These are phyloP conservation scores for Cutaneotrichosporon spelunceum DNA, from an alignment of 1,284 basidiomycete species.

Conservation along the genomic window DNA sequence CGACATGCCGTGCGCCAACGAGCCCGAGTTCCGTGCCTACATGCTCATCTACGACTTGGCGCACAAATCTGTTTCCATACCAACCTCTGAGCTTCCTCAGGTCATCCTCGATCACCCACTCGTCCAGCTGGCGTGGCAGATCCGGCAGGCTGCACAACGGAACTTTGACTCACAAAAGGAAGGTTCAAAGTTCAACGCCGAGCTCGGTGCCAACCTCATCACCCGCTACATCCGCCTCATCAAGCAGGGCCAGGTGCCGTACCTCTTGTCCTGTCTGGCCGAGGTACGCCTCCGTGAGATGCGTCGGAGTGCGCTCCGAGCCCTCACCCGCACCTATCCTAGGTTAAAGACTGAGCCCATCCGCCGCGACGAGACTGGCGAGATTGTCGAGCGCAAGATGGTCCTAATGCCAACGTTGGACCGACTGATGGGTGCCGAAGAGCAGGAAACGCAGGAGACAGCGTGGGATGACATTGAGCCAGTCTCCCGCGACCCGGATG, in stretches of 20 bases:
- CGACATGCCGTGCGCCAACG: conserved; percentile 63
- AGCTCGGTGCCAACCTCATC: conserved; percentile 59
- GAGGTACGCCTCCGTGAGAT: conserved; percentile 57
- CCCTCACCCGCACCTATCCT: conserved; percentile 54
- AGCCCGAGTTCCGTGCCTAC: conserved; percentile 94
- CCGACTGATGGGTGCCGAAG: conserved; percentile 53
- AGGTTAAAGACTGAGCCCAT: conserved; percentile 46
- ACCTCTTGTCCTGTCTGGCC: conserved; percentile 56
- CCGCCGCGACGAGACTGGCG: conserved; percentile 32
- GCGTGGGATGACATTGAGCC: conserved; percentile 47
- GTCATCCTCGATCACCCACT: conserved; percentile 68
- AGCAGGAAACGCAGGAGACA: conserved; percentile 45
- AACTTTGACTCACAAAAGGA: conserved; percentile 61
- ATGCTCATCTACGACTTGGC: conserved; percentile 87
- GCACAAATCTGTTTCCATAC: conserved; percentile 71
- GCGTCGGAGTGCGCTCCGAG: conserved; percentile 55
- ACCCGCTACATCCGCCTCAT: conserved; percentile 57
- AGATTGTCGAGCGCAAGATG: conserved; percentile 42
- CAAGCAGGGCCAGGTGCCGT: conserved; percentile 47
- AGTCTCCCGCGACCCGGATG: conserved; percentile 26
- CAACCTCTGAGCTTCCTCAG: conserved; percentile 67
- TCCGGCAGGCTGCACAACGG: conserved; percentile 74
- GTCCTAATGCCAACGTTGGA: conserved; percentile 40
- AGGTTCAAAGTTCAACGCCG: conserved; percentile 54
- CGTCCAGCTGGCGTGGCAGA: conserved; percentile 74